These are phyloP conservation scores for Scedosporium apiospermum DNA, from an alignment of 2,329 filamentous ascomycete genomes.

Conservation along the genomic window DNA sequence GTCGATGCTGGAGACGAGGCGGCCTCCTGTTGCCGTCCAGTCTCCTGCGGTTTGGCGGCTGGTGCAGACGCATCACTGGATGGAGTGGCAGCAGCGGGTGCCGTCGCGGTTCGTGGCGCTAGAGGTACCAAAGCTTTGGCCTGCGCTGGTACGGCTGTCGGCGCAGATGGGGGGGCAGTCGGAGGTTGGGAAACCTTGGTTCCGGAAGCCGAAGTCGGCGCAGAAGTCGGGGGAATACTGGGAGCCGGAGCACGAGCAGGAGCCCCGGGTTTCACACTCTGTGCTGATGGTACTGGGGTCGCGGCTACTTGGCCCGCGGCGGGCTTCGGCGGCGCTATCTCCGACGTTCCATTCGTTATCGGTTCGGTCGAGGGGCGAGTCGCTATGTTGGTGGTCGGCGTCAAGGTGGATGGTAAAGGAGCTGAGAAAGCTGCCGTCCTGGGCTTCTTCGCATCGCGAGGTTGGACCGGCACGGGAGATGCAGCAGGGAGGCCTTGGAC, in stretches of 20 bases:
- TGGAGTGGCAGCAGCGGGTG: neutral
- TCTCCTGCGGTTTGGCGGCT: neutral
- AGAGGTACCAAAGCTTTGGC: neutral
- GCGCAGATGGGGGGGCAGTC: neutral
- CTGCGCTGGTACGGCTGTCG: neutral
- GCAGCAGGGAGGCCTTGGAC: neutral
- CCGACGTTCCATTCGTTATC: neutral
- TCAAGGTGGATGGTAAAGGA: neutral
- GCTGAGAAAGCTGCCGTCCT: neutral
- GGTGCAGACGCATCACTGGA: neutral
- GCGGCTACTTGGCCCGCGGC: neutral
- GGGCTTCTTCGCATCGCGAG: neutral
- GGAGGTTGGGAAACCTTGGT: neutral
- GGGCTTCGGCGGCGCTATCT: neutral
- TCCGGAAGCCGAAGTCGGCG: neutral
- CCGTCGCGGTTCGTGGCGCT: neutral
- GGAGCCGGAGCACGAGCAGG: neutral
- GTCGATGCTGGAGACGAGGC: conserved; percentile 55
- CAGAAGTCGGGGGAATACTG: no score
- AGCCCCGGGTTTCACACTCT: neutral
- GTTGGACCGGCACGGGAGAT: neutral
- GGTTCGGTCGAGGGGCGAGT: neutral
- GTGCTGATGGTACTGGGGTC: neutral
- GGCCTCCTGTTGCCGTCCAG: conserved; percentile 28
- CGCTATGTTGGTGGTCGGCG: neutral